Conservation (phyloP, 169 alveolate species). For the Plasmodium gonderi region DNA sequence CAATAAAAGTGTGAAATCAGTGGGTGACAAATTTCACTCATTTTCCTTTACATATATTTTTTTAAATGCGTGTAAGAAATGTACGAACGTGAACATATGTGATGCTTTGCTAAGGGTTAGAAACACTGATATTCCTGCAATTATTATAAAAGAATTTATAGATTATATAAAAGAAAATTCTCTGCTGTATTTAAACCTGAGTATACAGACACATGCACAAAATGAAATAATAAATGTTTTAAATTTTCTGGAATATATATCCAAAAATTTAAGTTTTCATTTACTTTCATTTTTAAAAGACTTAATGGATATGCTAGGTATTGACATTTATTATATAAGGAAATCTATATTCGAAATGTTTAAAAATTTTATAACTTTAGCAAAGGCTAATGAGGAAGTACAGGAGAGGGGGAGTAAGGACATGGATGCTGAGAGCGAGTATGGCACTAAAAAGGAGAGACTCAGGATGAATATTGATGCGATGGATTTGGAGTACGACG, state of each 20-base stretch:
- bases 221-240: constrained; percentile 47
- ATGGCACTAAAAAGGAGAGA: not conserved
- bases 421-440: not conserved
- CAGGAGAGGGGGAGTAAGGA: not conserved
- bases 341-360: constrained; percentile 60
- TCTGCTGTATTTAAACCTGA: constrained; percentile 72
- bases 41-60: constrained; percentile 56
- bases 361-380: constrained; percentile 62
- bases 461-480: not conserved
- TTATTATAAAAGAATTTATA: constrained; percentile 77
- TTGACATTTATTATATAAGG: constrained; percentile 61
- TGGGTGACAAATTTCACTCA: constrained; percentile 14
- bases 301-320: constrained; percentile 52
- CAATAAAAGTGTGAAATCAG: constrained; percentile 1
- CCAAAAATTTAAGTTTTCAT: constrained; percentile 64
- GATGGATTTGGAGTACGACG: not conserved
- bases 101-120: constrained; percentile 77
- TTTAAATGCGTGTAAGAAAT: constrained; percentile 75
- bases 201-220: constrained; percentile 54
- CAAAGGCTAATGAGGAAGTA: constrained; percentile 55
- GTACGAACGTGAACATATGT: constrained; percentile 73
- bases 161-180: constrained; percentile 74
- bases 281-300: constrained; percentile 44
- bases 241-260: constrained; percentile 54
- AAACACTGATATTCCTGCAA: constrained; percentile 75